Evolutionary conservation across 139 green algal genomes (phyloP).

Genomic region (Haematococcus lacustris): DNA sequence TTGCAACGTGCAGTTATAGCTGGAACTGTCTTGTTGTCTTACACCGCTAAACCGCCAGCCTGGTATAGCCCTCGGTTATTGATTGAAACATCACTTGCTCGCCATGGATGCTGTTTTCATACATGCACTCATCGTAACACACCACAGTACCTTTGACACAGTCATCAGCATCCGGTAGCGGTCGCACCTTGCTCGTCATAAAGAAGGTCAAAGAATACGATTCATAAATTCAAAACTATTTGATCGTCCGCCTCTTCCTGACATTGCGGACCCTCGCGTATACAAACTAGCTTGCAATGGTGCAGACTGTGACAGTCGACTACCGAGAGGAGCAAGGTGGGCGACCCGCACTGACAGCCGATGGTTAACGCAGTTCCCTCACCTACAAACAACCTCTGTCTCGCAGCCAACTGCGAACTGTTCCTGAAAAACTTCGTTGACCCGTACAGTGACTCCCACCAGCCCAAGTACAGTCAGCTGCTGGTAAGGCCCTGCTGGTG

Average conservation of each 20-base stretch:
- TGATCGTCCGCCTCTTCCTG: too few species aligned
- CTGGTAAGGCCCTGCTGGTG: slow-evolving; percentile 32
- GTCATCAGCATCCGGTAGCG: background rate
- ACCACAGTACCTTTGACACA: background rate
- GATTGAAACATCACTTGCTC: too few species aligned
- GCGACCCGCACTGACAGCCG: background rate
- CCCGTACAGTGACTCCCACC: slow-evolving; percentile 18
- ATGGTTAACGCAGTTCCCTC: background rate
- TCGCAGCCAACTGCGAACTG: slow-evolving; percentile 24
- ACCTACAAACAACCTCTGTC: background rate
- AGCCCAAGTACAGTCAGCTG: slow-evolving; percentile 49
- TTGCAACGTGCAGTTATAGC: too few species aligned
- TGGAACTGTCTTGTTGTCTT: too few species aligned
- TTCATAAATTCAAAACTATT: background rate
- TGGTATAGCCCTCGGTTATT: too few species aligned
- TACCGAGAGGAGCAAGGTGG: background rate
- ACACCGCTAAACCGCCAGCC: too few species aligned
- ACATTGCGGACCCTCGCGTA: background rate
- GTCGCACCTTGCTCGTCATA: background rate
- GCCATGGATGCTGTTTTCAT: background rate
- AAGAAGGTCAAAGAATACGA: background rate
- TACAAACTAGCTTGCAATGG: background rate
- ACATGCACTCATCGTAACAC: background rate
- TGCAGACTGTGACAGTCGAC: background rate
- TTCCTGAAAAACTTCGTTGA: slow-evolving; percentile 59